phyloP scores from a whole-genome alignment of 495 filamentous ascomycete species.

The Pyronema domesticum region DNA sequence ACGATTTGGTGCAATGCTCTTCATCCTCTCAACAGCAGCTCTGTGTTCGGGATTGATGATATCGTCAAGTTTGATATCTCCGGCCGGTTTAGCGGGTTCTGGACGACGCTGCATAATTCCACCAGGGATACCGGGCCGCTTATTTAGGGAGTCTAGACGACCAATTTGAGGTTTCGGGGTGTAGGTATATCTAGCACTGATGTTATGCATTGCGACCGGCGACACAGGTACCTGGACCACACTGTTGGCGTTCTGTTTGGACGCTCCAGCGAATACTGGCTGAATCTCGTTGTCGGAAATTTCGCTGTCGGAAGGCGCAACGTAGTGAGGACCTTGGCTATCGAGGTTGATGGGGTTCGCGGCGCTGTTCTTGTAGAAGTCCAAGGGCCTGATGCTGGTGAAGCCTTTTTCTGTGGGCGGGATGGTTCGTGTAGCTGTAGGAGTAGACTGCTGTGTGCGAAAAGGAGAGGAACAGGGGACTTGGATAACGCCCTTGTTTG shows the following conservation, averaged over 20 bases:
- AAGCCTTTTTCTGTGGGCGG: constrained; percentile 6
- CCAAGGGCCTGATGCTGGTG: constrained; percentile 14
- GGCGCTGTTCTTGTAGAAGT: constrained; percentile 18
- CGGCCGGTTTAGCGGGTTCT: constrained; percentile 36
- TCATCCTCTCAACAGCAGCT: constrained; percentile 39
- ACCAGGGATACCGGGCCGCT: constrained; percentile 4
- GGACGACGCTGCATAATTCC: constrained; percentile 26
- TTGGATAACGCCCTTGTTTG: constrained; percentile 43
- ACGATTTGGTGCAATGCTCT: constrained; percentile 34
- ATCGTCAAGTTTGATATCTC: constrained; percentile 34
- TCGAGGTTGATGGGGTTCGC: constrained; percentile 8
- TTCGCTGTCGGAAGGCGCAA: constrained; percentile 42
- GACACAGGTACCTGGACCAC: constrained; percentile 2
- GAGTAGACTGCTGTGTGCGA: constrained; percentile 20
- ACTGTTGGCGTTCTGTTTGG: background rate
- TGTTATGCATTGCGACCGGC: background rate
- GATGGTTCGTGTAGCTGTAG: background rate
- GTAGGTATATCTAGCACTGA: background rate
- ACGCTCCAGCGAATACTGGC: constrained; percentile 27
- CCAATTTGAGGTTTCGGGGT: background rate
- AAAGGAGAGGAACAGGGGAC: constrained; percentile 72
- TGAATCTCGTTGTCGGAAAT: constrained; percentile 42
- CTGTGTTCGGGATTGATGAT: constrained; percentile 37
- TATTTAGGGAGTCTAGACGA: constrained; percentile 21
- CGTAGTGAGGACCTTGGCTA: constrained; percentile 41